Base-by-base conservation (phyloP, 1,139 yeast species). In the Candida smagusa region DNA sequence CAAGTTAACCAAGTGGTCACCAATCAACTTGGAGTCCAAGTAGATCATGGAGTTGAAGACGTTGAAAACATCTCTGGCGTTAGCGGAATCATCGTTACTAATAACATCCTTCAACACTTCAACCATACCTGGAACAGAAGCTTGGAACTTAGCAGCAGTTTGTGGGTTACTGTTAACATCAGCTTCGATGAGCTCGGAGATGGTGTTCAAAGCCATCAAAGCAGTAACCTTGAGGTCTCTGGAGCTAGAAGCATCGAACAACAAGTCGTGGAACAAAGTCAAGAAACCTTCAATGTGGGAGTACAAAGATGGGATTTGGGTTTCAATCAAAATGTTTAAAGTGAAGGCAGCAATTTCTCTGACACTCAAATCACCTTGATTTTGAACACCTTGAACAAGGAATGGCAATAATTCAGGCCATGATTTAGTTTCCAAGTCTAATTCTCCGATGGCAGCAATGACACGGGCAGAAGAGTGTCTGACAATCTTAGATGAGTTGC, bases 391-490 rank as follows among this genome's bases (percentile, higher is more conserved):
- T 39, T 70, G 69, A 43, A 84, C 81, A 55, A 92, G 72, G 39
- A 77, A 69, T 31, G 88, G 85, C 48, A 90, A 74, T 49, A 92
- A 75, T 35, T 81, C 84, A 6, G 83, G 77, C 97, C 98, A 92
- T 52, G 77, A 63, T 47, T 74, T 66, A 31, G 71, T 64, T 31
- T 74, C 74, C 47, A 89, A 69, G 58, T 92, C 97, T 38, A 72
- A 63, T 48, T 80, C 81, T 32, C 89, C 96, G 54, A 92, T 86
- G 33, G 90, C 83, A 23, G 97, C 82, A 48, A 92, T 81, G 40
- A 90, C 87, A 61, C 97, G 80, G 8, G 97, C 89, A 40, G 85
- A 77, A 22, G 95, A 81, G 65, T 92, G 97, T 65, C 96, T 81
- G 45, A 90, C 84, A 42, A 79, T 70, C 54, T 86, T 80, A 42